These are phyloP conservation scores for Lithospermum erythrorhizon DNA, from an alignment of 257 asterid species.

Conservation along the genomic window DNA sequence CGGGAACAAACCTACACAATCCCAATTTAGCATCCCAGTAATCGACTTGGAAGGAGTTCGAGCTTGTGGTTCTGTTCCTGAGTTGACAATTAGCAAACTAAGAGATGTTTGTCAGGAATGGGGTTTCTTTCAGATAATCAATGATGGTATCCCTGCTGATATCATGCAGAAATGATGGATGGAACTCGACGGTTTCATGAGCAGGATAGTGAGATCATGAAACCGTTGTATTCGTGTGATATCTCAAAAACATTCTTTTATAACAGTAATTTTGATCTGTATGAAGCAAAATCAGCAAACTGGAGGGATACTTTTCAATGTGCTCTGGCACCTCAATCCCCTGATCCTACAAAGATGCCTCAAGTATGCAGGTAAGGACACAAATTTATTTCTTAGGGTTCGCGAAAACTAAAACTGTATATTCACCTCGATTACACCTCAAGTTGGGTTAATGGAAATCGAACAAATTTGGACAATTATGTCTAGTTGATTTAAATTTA, in stretches of 20 bases:
- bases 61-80: not conserved
- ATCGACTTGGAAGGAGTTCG: slow-evolving; percentile 7
- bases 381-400: not conserved
- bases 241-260: not conserved
- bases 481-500: too few species aligned
- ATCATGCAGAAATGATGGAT: slow-evolving; percentile 14
- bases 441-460: not conserved
- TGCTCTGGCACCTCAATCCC: slow-evolving; percentile 15
- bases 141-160: slow-evolving; percentile 13
- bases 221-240: slow-evolving; percentile 13
- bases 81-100: slow-evolving; percentile 2
- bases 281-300: slow-evolving; percentile 8
- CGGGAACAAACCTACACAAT: not conserved
- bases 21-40: slow-evolving; percentile 4
- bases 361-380: slow-evolving; percentile 8
- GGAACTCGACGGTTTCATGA: slow-evolving; percentile 18
- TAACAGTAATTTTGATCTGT: slow-evolving; percentile 19
- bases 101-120: not conserved
- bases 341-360: slow-evolving; percentile 13
- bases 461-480: not conserved
- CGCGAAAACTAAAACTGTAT: not conserved
- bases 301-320: slow-evolving; percentile 19
- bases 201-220: slow-evolving; percentile 15
- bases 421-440: not conserved
- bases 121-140: slow-evolving; percentile 16